Evolutionary conservation across 2,329 filamentous ascomycete genomes (phyloP).

Genomic region (Drechslerella stenobrocha): DNA sequence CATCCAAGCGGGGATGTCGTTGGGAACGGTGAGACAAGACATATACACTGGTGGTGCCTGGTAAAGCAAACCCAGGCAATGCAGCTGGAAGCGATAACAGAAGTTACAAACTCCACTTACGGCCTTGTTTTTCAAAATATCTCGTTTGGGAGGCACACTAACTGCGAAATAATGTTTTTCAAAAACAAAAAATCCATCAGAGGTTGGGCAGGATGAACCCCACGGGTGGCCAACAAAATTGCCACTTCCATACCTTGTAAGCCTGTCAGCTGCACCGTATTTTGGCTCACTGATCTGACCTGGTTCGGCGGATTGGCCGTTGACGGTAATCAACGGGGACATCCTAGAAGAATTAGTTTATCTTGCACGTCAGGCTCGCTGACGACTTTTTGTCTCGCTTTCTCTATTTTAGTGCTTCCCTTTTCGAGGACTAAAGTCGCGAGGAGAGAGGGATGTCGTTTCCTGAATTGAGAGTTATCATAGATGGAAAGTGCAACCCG

Average conservation of each 20-base stretch:
- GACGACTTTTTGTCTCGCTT: background rate
- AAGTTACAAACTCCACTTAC: conserved; percentile 34
- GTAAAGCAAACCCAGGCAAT: conserved; percentile 36
- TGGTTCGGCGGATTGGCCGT: conserved; percentile 19
- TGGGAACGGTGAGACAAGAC: conserved; percentile 38
- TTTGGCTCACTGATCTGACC: conserved; percentile 35
- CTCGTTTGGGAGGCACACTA: conserved; percentile 24
- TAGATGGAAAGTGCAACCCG: conserved; percentile 2
- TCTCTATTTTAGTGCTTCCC: too few relatives aligned
- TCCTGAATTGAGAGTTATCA: background rate
- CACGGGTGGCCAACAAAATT: conserved; percentile 18
- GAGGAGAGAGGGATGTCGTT: background rate
- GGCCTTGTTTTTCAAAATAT: conserved; percentile 16
- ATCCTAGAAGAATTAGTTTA: conserved; percentile 17
- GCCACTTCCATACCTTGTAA: conserved; percentile 18
- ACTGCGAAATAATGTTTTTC: conserved; percentile 13
- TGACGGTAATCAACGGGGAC: conserved; percentile 19
- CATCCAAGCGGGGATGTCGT: conserved; percentile 17
- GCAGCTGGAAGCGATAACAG: conserved; percentile 48
- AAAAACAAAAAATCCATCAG: conserved; percentile 15
- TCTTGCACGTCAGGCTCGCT: conserved; percentile 10
- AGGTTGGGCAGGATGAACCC: conserved; percentile 23
- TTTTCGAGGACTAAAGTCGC: too few relatives aligned
- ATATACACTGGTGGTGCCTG: conserved; percentile 43
- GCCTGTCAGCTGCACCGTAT: conserved; percentile 22